phyloP scores from a whole-genome alignment of 306 rosid genomes.

The Cicer yamashitae region DNA sequence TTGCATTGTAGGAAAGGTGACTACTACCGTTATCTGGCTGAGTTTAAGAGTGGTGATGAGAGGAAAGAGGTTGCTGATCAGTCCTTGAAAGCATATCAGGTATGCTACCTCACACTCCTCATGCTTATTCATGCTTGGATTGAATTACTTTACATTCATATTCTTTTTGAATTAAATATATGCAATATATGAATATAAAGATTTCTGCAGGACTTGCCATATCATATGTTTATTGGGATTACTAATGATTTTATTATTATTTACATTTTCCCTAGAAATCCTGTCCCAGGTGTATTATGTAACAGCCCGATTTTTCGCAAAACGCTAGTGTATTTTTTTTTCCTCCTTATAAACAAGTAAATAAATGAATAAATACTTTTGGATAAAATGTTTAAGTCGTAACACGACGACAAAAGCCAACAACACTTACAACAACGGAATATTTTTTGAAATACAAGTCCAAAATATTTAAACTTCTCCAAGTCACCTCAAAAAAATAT shows the following conservation, averaged over 20 bases:
- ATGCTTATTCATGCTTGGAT: neutral
- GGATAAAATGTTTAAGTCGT: too few relatives aligned
- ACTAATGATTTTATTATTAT: neutral
- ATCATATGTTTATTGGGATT: neutral
- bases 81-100: conserved; percentile 69
- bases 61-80: conserved; percentile 70
- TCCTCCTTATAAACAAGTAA: too few relatives aligned
- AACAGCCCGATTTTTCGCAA: too few relatives aligned
- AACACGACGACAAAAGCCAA: too few relatives aligned
- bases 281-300: neutral
- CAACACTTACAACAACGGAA: too few relatives aligned
- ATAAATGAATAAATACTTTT: too few relatives aligned
- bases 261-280: neutral
- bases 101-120: conserved; percentile 22
- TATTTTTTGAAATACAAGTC: too few relatives aligned
- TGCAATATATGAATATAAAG: neutral
- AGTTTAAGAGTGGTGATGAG: conserved; percentile 58
- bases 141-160: neutral
- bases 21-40: conserved; percentile 63
- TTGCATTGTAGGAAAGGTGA: conserved; percentile 65
- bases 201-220: neutral
- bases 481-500: too few relatives aligned
- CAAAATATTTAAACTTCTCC: too few relatives aligned
- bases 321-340: too few relatives aligned
- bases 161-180: neutral